Evolutionary conservation across 306 rosid species (phyloP).

Genomic region (Rosa persica): DNA sequence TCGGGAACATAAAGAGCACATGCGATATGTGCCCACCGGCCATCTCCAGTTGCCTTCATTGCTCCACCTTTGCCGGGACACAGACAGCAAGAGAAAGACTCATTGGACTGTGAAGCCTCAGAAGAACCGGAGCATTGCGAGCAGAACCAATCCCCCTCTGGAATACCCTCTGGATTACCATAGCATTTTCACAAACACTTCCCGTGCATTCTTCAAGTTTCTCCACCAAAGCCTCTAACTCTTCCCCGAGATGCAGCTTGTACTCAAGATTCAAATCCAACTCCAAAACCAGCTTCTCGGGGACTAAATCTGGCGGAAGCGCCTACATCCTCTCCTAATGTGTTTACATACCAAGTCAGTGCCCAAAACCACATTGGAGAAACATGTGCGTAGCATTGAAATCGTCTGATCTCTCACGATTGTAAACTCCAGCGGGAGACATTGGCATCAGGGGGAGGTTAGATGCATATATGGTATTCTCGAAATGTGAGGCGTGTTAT

Average conservation of each 20-base stretch:
- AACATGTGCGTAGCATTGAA: no score
- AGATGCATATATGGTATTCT: no score
- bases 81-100: slow-evolving; percentile 31
- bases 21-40: slow-evolving; percentile 69
- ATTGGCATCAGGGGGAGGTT: no score
- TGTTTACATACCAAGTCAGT: no score
- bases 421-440: no score
- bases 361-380: no score
- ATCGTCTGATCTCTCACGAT: no score
- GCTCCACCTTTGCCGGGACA: slow-evolving; percentile 72
- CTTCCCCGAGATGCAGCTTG: slow-evolving; percentile 29
- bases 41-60: slow-evolving; percentile 47
- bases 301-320: slow-evolving; percentile 30
- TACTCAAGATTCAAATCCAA: slow-evolving; percentile 66
- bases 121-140: slow-evolving; percentile 37
- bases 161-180: slow-evolving; percentile 63
- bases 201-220: slow-evolving; percentile 5
- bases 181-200: slow-evolving; percentile 38
- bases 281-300: slow-evolving; percentile 4
- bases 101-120: neutral
- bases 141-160: slow-evolving; percentile 79
- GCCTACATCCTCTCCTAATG: slow-evolving; percentile 66
- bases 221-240: neutral
- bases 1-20: slow-evolving; percentile 76
- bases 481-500: no score